Conservation (phyloP, 129 eudicot genomes). For the Cynara cardunculus region DNA sequence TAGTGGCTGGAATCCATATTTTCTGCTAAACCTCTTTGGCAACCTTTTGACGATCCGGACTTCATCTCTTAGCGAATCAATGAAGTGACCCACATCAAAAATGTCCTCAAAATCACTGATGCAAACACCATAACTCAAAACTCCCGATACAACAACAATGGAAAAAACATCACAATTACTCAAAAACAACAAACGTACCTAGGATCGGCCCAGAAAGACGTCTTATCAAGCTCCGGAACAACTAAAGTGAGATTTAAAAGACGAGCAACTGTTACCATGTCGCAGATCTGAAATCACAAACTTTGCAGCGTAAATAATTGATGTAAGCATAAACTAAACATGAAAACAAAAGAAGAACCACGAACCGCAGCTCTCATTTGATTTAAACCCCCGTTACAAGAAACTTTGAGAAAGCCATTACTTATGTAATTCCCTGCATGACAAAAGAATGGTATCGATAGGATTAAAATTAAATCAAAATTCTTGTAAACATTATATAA, state of each 20-base stretch:
- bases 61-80: constrained; percentile 87
- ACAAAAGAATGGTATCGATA: not conserved
- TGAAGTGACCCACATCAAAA: constrained; percentile 81
- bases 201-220: constrained; percentile 97
- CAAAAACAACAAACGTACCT: constrained; percentile 41
- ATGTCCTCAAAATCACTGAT: constrained; percentile 96
- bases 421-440: constrained; percentile 85
- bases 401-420: constrained; percentile 84
- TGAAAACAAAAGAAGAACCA: constrained; percentile 23
- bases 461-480: not conserved
- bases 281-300: constrained; percentile 68
- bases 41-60: constrained; percentile 76
- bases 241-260: constrained; percentile 88
- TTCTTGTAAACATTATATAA: constrained; percentile 1
- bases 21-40: constrained; percentile 70
- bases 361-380: constrained; percentile 99
- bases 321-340: not conserved
- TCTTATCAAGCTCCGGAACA: constrained; percentile 96
- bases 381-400: constrained; percentile 97
- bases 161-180: not conserved
- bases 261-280: constrained; percentile 96
- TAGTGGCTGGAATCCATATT: constrained; percentile 68
- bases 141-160: not conserved
- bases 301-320: constrained; percentile 11
- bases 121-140: constrained; percentile 16